Percentiles rank a stretch among this genome's conserved stretches.
Evolutionary conservation across 768 basidiomycete genomes (phyloP).

Genomic region (Mycena rebaudengoi): DNA sequence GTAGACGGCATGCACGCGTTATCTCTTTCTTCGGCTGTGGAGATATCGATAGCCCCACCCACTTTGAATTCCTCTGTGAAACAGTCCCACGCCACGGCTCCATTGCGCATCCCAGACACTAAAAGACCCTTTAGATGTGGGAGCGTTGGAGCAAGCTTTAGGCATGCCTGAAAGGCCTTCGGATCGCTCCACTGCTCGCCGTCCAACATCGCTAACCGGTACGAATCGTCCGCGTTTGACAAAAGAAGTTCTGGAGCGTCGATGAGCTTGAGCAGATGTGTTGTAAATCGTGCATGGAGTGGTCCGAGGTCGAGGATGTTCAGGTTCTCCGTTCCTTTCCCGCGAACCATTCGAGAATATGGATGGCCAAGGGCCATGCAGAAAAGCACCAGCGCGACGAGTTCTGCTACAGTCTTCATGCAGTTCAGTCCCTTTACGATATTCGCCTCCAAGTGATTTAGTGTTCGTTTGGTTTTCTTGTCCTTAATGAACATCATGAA

Average conservation of each 20-base stretch:
- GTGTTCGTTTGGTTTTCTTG: conserved; percentile 18
- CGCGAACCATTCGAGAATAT: conserved; percentile 22
- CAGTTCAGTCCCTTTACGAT: conserved; percentile 28
- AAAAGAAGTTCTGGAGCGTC: background rate
- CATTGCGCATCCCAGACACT: background rate
- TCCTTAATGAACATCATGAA: conserved; percentile 12
- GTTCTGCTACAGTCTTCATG: conserved; percentile 17
- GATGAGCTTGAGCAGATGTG: conserved; percentile 1
- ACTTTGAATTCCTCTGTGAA: background rate
- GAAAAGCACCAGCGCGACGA: conserved; percentile 21
- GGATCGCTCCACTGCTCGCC: background rate
- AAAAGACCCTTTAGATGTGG: background rate
- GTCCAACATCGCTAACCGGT: background rate
- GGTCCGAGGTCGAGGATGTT: conserved; percentile 30
- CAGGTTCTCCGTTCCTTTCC: background rate
- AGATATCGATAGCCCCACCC: background rate
- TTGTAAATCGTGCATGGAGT: conserved; percentile 10
- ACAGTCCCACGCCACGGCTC: background rate
- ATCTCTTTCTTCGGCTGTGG: background rate
- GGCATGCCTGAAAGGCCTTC: background rate
- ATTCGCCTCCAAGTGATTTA: conserved; percentile 32
- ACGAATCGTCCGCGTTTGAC: background rate
- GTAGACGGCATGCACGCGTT: background rate
- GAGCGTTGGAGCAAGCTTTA: background rate
- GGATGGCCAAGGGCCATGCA: conserved; percentile 21